Percentiles rank a stretch among this genome's conserved stretches.
These are phyloP conservation scores for Nitzschia sp. DNA, from an alignment of 108 stramenopile species.

Conservation along the genomic window DNA sequence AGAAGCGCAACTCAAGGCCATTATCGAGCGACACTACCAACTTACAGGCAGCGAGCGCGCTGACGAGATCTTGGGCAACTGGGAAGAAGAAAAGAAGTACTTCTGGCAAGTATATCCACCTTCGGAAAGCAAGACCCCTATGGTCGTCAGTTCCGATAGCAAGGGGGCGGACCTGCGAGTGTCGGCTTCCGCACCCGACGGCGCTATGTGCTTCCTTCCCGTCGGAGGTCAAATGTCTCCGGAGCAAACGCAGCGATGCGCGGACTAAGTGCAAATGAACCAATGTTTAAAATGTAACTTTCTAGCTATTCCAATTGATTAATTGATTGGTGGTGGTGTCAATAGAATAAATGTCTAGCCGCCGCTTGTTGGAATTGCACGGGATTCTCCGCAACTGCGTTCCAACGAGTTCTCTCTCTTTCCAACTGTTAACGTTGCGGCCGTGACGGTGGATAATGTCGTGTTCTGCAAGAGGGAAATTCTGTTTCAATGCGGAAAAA, in stretches of 20 bases:
- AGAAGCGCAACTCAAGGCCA: constrained; percentile 73
- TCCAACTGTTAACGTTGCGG: too few species aligned
- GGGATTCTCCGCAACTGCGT: too few species aligned
- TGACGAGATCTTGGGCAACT: constrained; percentile 84
- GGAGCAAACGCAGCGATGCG: constrained; percentile 83
- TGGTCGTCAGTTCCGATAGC: constrained; percentile 49
- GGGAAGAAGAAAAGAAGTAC: constrained; percentile 72
- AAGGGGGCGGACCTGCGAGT: constrained; percentile 42
- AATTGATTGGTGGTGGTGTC: too few species aligned
- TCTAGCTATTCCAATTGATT: too few species aligned
- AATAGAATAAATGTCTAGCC: too few species aligned
- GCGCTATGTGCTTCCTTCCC: constrained; percentile 84
- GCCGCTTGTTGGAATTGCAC: too few species aligned
- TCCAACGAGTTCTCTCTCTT: too few species aligned
- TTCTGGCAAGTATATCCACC: constrained; percentile 94
- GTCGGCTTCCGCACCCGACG: constrained; percentile 80
- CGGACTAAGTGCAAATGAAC: constrained; percentile 36
- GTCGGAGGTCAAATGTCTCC: constrained; percentile 69
- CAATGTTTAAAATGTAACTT: neutral
- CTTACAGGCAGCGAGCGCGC: constrained; percentile 90
- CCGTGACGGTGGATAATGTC: too few species aligned
- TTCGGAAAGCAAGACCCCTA: constrained; percentile 67
- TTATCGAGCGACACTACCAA: constrained; percentile 89
- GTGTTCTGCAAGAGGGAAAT: too few species aligned
- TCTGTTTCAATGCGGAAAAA: too few species aligned